Evolutionary conservation across 176 grass and related monocot species (phyloP), one percentile per base, ranked within the genome.

Genomic region (Avena sativa): DNA sequence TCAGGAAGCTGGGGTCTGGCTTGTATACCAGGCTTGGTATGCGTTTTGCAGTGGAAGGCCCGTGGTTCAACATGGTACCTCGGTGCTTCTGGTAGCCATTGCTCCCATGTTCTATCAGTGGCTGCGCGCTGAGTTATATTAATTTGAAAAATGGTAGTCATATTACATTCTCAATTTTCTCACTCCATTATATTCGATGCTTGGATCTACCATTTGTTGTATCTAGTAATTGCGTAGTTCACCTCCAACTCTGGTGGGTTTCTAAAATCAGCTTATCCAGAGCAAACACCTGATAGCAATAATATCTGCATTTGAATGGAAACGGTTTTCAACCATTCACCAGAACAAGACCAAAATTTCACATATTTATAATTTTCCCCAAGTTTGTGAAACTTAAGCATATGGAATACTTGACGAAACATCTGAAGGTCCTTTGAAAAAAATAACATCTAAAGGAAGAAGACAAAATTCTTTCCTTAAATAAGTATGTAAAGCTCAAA

Each of bases 11-110:
- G 17, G 47, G 9, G 9, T 12, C 61, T 12, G 13, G 44, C 3
- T 17, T 3, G 66, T 38, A 3, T 17, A 50, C 26, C 43, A 17
- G 67, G 43, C 28, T 9, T 10, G 38, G 9, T 17, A 82, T 59
- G 85, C 90, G 81, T 51, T 76, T 8, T 50, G 14, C 48, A n/a
- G 14, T 76, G 46, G 32, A 30, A 57, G 74, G 9, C 32, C 30
- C 59, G 58, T 77, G 6, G 71, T 56, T 82, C 34, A 10, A 79
- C 50, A 69, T 14, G 64, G 51, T 86, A 71, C 2, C 19, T 47
- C 21, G 4, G 11, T 66, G 62, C 36, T 68, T 68, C 66, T 48
- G 20, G 1, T 46, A 20, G 2, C 11, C 20, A 79, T 60, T 23
- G 32, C 17, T 17, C 2, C 19, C 13, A 15, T 20, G 6, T 46